Conservation (phyloP, 129 eudicot species). For the Chrysanthemum lavandulifolium region DNA sequence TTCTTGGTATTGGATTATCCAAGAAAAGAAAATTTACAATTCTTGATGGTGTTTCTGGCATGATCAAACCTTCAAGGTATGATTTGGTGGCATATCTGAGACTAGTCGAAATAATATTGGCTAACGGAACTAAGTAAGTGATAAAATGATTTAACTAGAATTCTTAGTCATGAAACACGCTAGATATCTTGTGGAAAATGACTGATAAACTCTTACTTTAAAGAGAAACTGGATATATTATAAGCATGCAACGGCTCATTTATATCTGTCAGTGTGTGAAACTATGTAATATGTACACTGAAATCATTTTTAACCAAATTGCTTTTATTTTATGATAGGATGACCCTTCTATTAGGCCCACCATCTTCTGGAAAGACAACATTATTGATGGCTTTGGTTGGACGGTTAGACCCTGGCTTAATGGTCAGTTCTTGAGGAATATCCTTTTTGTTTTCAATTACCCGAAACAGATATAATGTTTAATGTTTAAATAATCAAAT, state of each 20-base stretch:
- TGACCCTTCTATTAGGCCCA: conserved; percentile 69
- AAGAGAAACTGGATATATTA: not conserved
- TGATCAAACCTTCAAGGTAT: conserved; percentile 63
- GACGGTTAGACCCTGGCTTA: conserved; percentile 38
- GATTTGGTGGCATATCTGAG: not conserved
- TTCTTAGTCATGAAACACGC: not conserved
- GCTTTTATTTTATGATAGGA: conserved; percentile 31
- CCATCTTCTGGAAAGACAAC: conserved; percentile 81
- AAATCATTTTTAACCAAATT: not conserved
- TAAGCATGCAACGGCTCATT: not conserved
- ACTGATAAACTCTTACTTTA: not conserved
- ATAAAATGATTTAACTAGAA: not conserved
- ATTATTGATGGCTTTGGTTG: conserved; percentile 49
- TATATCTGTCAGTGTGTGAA: not conserved
- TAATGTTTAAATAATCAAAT: not conserved
- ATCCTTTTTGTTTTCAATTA: not conserved
- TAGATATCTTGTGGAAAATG: not conserved
- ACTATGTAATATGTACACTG: too few species aligned
- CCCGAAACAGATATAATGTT: not conserved
- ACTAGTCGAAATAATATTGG: not conserved
- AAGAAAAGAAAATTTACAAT: conserved; percentile 41
- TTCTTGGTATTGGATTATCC: conserved; percentile 42
- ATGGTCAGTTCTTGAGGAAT: conserved; percentile 29
- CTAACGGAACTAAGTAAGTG: too few species aligned
- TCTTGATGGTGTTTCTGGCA: conserved; percentile 49